Conservation (phyloP, 2,329 filamentous ascomycete species). For the Apiospora arundinis region DNA sequence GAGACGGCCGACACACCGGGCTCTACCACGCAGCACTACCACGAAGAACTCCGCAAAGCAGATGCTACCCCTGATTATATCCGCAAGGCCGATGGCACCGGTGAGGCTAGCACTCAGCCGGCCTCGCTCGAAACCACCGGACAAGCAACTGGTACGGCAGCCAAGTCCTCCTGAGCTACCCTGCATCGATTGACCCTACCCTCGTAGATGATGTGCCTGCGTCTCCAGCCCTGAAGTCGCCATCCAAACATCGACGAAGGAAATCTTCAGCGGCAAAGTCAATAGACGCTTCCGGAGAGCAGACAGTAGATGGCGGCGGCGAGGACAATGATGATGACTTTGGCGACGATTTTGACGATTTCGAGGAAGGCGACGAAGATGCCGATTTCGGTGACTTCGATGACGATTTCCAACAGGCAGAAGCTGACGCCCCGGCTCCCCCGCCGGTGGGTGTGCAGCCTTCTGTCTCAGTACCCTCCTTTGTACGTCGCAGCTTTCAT, state of each 20-base stretch:
- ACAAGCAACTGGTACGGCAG: conserved; percentile 44
- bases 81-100: conserved; percentile 47
- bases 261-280: conserved; percentile 38
- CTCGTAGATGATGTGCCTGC: conserved; percentile 41
- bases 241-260: conserved; percentile 35
- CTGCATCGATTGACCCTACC: conserved; percentile 44
- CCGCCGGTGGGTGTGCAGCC: conserved; percentile 41
- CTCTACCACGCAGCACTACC: conserved; percentile 51
- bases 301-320: conserved; percentile 36
- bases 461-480: conserved; percentile 44
- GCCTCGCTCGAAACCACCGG: conserved; percentile 37
- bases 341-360: conserved; percentile 68
- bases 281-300: conserved; percentile 35
- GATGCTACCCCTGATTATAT: conserved; percentile 62
- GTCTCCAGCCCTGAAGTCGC: conserved; percentile 37
- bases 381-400: conserved; percentile 74
- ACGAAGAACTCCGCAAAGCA: conserved; percentile 52
- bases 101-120: conserved; percentile 36
- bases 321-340: conserved; percentile 55
- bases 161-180: conserved; percentile 44
- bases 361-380: conserved; percentile 63
- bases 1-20: conserved; percentile 54
- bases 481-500: conserved; percentile 51
- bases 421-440: conserved; percentile 41
- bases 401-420: conserved; percentile 70